Evolutionary conservation across 768 basidiomycete genomes (phyloP).

Genomic region (Tylopilus intermedius): DNA sequence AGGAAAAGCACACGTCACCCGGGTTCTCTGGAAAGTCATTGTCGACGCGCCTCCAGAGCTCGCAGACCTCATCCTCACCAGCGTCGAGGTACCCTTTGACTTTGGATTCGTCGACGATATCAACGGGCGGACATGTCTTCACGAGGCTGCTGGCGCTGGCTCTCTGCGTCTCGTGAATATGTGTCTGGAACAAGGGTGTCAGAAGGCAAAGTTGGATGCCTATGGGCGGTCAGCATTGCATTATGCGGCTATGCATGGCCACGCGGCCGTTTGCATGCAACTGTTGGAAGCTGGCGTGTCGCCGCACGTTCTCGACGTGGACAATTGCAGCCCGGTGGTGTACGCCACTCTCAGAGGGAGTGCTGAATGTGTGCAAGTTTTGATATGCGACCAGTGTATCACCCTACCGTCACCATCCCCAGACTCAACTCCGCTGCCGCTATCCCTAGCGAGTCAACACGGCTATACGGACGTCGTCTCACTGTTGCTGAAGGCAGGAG

Average conservation of each 20-base stretch:
- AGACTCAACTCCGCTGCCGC: conserved; percentile 71
- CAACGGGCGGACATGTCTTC: conserved; percentile 89
- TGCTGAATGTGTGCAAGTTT: conserved; percentile 75
- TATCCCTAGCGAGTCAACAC: conserved; percentile 86
- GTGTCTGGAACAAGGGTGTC: conserved; percentile 70
- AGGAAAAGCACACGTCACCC: conserved; percentile 65
- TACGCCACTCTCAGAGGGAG: conserved; percentile 88
- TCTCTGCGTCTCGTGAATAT: conserved; percentile 69
- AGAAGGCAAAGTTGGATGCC: conserved; percentile 72
- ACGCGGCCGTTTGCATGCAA: conserved; percentile 66
- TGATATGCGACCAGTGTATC: conserved; percentile 70
- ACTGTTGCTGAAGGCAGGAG: conserved; percentile 72
- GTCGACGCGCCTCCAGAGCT: conserved; percentile 73
- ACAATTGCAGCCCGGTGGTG: conserved; percentile 90
- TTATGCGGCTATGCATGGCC: conserved; percentile 93
- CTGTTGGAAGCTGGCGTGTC: conserved; percentile 67
- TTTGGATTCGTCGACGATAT: conserved; percentile 94
- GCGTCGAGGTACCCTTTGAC: conserved; percentile 69
- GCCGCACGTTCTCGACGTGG: conserved; percentile 75
- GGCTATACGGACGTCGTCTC: conserved; percentile 82
- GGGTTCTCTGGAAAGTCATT: conserved; percentile 93
- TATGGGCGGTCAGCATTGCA: conserved; percentile 94
- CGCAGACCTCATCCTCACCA: conserved; percentile 68
- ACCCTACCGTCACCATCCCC: conserved; percentile 52
- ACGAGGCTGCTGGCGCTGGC: conserved; percentile 89